Base-by-base conservation (phyloP, 352 stramenopile genomes). In the Pythium aristosporum region DNA sequence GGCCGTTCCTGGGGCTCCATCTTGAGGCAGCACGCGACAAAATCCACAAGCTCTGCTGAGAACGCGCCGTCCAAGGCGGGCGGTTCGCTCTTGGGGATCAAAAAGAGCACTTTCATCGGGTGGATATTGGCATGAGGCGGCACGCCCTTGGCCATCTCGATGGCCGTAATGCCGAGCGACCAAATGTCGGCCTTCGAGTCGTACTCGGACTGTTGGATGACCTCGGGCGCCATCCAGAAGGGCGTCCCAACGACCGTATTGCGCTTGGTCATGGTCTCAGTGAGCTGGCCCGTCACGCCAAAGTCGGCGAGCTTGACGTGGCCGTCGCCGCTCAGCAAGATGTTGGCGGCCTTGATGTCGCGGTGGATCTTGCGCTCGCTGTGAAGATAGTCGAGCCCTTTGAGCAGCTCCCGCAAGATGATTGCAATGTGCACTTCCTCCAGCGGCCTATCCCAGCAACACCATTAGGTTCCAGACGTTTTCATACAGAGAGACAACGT, bases 81-180 rank as follows among this genome's bases (percentile, higher is more conserved):
- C 42, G 93, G 88, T 9, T 96, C 88, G 73, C 96, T 97, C 43
- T 93, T 96, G 7, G 97, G 96, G 72, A 99, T 99, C 66, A 99
- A 89, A 74, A 99, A 99, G 60, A 99, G 94, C 54, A 98, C 98
- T 71, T 98, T 91, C 82, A 99, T 98, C 8, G 97, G 98, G 74
- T 99, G 96, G 43, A 99, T 88, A 63, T 92, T 84, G 50, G 86
- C 77, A 58, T 99, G 94, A 92, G 90, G 90, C 15, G 90, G 88
- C 49, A 87, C 80, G 9, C 89, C 89, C 37, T 96, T 85, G 9
- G 90, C 89, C 74, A 97, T 74, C 56, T 97, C 90, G 55, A 97
- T 91, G 23, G 89, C 89, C 1, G 90, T 97, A 68, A 97, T 96
- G 0, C 90, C 86, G 36, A 94, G 71, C 37, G 82, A 92, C 83